phyloP scores from a whole-genome alignment of 2,329 filamentous ascomycete species.

The Elsinoe fawcettii region DNA sequence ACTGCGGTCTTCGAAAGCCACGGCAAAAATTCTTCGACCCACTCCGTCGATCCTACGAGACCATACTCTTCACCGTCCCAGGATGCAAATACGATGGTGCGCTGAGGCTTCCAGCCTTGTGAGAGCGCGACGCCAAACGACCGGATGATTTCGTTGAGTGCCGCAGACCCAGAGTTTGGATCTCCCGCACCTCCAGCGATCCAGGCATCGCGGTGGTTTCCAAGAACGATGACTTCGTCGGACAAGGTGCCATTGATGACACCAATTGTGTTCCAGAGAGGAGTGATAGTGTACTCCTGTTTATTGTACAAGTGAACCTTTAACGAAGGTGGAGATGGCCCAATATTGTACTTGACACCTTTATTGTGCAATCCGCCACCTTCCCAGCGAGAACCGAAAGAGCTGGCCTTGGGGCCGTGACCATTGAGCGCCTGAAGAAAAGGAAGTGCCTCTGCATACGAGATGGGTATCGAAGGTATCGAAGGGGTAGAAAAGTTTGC shows the following conservation, averaged over 20 bases:
- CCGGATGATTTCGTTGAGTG: constrained; percentile 69
- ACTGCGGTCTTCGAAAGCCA: constrained; percentile 69
- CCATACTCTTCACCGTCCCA: constrained; percentile 72
- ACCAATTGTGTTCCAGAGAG: constrained; percentile 70
- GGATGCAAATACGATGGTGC: constrained; percentile 79
- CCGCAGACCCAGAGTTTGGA: constrained; percentile 74
- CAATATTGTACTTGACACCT: constrained; percentile 76
- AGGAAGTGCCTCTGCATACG: constrained; percentile 76
- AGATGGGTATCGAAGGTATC: constrained; percentile 88
- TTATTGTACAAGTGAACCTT: constrained; percentile 44
- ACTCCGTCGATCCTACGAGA: constrained; percentile 78
- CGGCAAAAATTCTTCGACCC: constrained; percentile 82
- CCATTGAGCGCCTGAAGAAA: constrained; percentile 87
- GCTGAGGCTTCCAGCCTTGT: constrained; percentile 72
- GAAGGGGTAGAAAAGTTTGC: constrained; percentile 63
- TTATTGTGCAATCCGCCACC: constrained; percentile 68
- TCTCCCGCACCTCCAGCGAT: constrained; percentile 76
- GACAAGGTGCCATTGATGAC: constrained; percentile 79
- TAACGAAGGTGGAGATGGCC: constrained; percentile 66
- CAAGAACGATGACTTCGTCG: constrained; percentile 79
- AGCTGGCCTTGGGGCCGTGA: constrained; percentile 67
- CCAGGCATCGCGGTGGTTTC: constrained; percentile 91
- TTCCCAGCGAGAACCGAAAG: constrained; percentile 67
- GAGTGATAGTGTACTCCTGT: constrained; percentile 44
- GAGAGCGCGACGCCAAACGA: constrained; percentile 64